phyloP scores from a whole-genome alignment of 1,139 yeast species.

The Candida sp. region DNA sequence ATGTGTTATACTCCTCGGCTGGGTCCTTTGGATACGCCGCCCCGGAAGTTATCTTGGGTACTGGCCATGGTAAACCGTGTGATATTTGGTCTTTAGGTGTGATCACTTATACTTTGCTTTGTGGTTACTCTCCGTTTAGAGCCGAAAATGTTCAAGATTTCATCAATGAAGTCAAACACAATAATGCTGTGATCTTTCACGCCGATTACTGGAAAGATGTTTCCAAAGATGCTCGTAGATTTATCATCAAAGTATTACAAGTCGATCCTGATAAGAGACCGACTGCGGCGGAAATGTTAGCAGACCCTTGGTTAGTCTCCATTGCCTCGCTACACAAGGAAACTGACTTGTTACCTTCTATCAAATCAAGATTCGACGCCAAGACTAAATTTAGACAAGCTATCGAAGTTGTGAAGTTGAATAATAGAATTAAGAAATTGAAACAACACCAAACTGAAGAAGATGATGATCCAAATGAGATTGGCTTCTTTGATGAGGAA shows the following conservation, averaged over 20 bases:
- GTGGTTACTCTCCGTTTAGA: constrained; percentile 92
- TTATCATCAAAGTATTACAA: constrained; percentile 64
- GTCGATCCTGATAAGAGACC: constrained; percentile 65
- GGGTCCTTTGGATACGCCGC: constrained; percentile 96
- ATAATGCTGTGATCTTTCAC: constrained; percentile 78
- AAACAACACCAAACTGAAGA: constrained; percentile 50
- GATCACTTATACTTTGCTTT: constrained; percentile 81
- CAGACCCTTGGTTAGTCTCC: constrained; percentile 68
- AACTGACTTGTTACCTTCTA: constrained; percentile 66
- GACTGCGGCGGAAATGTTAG: constrained; percentile 58
- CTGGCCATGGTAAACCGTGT: constrained; percentile 89
- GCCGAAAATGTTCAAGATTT: constrained; percentile 83
- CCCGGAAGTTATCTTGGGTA: constrained; percentile 76
- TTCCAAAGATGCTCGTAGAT: constrained; percentile 70
- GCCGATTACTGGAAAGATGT: constrained; percentile 84
- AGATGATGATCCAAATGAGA: constrained; percentile 53
- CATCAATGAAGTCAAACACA: constrained; percentile 66
- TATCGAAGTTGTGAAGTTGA: constrained; percentile 73
- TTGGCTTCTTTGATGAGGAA: constrained; percentile 35
- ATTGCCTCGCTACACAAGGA: constrained; percentile 45
- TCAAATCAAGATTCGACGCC: constrained; percentile 69
- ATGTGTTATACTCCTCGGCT: constrained; percentile 72
- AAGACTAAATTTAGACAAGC: constrained; percentile 84
- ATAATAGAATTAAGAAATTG: constrained; percentile 68
- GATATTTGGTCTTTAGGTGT: constrained; percentile 95